Percentiles rank a stretch among this genome's conserved stretches.
Evolutionary conservation across 257 asterid species (phyloP).

Genomic region (Schizonepeta tenuifolia): DNA sequence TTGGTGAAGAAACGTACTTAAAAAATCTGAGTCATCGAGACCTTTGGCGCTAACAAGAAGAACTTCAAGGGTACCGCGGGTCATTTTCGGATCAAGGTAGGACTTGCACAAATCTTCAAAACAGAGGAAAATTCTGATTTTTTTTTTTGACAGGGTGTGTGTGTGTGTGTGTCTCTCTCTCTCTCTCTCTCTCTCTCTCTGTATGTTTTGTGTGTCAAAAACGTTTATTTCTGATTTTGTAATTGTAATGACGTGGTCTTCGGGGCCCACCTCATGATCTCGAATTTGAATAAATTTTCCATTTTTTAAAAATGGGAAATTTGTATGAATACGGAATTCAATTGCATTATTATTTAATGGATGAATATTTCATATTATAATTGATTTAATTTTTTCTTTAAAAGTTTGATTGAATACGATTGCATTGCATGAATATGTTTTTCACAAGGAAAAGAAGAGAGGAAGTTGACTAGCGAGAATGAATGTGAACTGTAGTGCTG

Average conservation of each 20-base stretch:
- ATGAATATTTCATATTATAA: too few relatives aligned
- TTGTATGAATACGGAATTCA: not conserved
- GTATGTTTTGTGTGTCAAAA: too few relatives aligned
- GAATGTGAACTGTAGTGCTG: too few relatives aligned
- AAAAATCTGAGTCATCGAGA: slow-evolving; percentile 58
- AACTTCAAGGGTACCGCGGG: slow-evolving; percentile 81
- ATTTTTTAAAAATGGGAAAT: not conserved
- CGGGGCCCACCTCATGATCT: slow-evolving; percentile 27
- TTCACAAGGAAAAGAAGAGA: too few relatives aligned
- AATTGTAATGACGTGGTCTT: slow-evolving; percentile 10
- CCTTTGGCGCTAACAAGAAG: slow-evolving; percentile 76
- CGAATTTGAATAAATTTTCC: not conserved
- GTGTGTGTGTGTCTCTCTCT: not conserved
- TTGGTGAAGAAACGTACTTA: slow-evolving; percentile 43
- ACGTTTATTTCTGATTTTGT: not conserved
- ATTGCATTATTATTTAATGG: not conserved
- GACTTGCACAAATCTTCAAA: slow-evolving; percentile 13
- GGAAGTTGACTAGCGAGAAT: too few relatives aligned
- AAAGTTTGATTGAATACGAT: too few relatives aligned
- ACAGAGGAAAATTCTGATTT: slow-evolving; percentile 1
- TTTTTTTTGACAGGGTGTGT: not conserved
- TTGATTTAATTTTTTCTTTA: too few relatives aligned
- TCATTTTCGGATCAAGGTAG: slow-evolving; percentile 47
- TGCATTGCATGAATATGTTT: too few relatives aligned
- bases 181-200: not conserved